These are phyloP conservation scores for Oryza rufipogon DNA, from an alignment of 176 grass and related monocot species.

Conservation along the genomic window DNA sequence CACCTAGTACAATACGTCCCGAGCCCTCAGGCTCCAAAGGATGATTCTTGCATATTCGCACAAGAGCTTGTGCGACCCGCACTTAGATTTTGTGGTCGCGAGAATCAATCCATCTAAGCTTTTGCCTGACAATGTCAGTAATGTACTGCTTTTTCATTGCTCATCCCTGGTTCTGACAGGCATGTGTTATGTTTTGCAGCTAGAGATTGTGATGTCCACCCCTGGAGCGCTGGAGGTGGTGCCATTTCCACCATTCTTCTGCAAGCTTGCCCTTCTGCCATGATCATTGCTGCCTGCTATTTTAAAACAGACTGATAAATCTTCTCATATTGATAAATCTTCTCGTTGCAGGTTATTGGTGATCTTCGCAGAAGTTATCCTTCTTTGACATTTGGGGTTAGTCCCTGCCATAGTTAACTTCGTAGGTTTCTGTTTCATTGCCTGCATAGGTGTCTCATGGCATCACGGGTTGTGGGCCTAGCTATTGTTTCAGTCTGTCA, in stretches of 20 bases:
- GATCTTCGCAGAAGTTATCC: constrained; percentile 66
- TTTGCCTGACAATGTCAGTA: neutral
- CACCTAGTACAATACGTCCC: neutral
- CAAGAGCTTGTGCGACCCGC: neutral
- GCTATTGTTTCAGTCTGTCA: neutral
- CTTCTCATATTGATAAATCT: neutral
- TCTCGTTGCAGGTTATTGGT: constrained; percentile 54
- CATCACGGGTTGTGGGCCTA: neutral
- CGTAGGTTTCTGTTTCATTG: neutral
- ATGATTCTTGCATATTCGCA: neutral
- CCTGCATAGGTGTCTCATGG: neutral
- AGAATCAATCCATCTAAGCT: neutral
- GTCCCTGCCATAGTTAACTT: constrained; percentile 2
- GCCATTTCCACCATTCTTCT: constrained; percentile 5
- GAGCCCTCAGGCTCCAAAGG: neutral
- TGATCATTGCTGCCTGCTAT: neutral
- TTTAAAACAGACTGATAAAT: neutral
- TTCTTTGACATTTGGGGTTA: constrained; percentile 77
- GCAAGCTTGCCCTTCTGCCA: neutral
- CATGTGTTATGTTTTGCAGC: constrained; percentile 49
- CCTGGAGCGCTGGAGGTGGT: constrained; percentile 76
- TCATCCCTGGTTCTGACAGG: neutral
- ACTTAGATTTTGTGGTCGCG: neutral
- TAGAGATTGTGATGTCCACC: constrained; percentile 86
- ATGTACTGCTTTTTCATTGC: neutral